Base-by-base conservation (phyloP, 129 eudicot genomes). In the sunflower (Helianthus annuus) region DNA sequence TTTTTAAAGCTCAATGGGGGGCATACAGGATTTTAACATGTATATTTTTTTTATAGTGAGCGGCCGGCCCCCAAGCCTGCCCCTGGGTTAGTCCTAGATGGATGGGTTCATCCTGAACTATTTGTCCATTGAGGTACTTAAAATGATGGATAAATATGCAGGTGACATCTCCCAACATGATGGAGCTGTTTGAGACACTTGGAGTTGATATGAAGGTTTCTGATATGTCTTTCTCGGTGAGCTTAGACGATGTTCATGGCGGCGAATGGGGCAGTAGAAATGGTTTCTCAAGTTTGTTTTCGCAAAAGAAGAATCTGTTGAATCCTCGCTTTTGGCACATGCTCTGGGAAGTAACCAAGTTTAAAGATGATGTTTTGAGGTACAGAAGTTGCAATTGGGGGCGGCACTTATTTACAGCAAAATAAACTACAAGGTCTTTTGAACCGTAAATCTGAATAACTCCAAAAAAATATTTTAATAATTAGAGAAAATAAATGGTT, bases 251-350 rank as follows among this genome's bases (percentile, higher is more conserved):
- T 32, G 95, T 95, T 49, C 68, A 58, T 17, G 91, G 90, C 14
- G 85, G 72, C 55, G 98, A 92, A 52, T 92, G 96, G 98, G 98
- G 98, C 40, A 89, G 84, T 78, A 84, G 93, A 72, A 89, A 83
- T 68, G 97, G 96, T 10, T 42, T 92, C 3, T 83, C 86, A 4
- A 55, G 98, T 76, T 74, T 89, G 64, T 92, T 92, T 75, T 87
- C 96, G n/a, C 91, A 89, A 52, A 92, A 87, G 82, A 89, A 57
- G 69, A 92, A 92, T 78, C 38, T 73, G 0, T 4, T 88, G 14
- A 89, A 86, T 78, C 94, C 91, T 8, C 69, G 84, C 77, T 92
- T 92, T 65, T 92, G 87, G 96, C 71, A 83, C 48, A 92, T 92
- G 96, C 60, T 89, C 22, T 76, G 79, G 68, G 96, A 88, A 73